A percentile compares a stretch with the other conserved stretches of the same genome.
These are phyloP conservation scores for Umbelopsis sp. DNA, from an alignment of 192 early-diverging fungal species.

Conservation along the genomic window DNA sequence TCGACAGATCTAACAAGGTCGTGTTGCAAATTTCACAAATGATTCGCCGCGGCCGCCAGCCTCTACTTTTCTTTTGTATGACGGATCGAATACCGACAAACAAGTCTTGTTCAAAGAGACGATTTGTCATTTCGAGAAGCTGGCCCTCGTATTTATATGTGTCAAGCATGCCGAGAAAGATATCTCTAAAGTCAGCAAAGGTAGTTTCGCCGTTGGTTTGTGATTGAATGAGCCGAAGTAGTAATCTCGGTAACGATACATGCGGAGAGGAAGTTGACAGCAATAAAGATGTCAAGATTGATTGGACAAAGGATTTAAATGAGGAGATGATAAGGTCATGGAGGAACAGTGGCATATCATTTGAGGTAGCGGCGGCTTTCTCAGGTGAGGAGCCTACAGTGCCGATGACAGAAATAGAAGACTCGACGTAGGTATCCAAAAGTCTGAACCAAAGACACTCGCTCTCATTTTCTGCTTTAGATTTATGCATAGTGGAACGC, in stretches of 20 bases:
- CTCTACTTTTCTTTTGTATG: conserved; percentile 51
- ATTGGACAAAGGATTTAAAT: conserved; percentile 62
- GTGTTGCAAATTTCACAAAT: conserved; percentile 58
- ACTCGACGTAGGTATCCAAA: conserved; percentile 59
- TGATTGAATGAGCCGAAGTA: conserved; percentile 57
- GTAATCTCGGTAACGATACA: conserved; percentile 56
- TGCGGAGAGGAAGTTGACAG: conserved; percentile 60
- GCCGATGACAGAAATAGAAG: conserved; percentile 49
- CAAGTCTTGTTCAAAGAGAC: conserved; percentile 61
- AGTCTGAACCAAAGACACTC: conserved; percentile 61
- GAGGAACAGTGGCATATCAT: conserved; percentile 19
- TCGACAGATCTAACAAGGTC: conserved; percentile 50
- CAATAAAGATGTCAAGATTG: conserved; percentile 57
- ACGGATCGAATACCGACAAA: conserved; percentile 55
- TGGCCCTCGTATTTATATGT: conserved; percentile 69
- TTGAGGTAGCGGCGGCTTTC: neutral
- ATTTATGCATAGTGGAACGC: neutral
- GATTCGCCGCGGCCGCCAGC: conserved; percentile 58
- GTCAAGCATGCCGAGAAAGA: conserved; percentile 64
- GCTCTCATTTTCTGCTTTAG: conserved; percentile 36
- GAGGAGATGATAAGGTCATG: conserved; percentile 49
- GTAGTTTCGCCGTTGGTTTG: conserved; percentile 50
- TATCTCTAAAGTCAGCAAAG: conserved; percentile 60
- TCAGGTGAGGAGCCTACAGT: neutral
- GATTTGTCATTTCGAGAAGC: conserved; percentile 62